Conservation (phyloP, 2,329 filamentous ascomycete genomes). For the Mariannaea sp. region DNA sequence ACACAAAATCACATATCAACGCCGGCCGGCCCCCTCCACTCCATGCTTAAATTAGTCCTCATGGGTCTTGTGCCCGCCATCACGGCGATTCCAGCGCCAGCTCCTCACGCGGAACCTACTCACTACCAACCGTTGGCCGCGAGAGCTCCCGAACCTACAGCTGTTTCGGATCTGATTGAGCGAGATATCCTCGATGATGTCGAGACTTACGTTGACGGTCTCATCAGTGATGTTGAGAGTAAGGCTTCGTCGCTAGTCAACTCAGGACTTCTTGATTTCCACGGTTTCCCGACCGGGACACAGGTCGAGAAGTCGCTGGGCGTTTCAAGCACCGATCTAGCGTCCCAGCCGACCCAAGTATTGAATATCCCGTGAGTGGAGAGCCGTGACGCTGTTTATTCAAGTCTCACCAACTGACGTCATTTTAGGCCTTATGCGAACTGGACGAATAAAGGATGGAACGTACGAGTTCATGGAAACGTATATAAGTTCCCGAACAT, state of each 20-base stretch:
- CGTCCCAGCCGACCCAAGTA: slow-evolving; percentile 69
- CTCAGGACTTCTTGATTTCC: slow-evolving; percentile 69
- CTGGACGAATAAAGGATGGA: slow-evolving; percentile 79
- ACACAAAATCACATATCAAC: too few relatives aligned
- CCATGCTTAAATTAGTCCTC: slow-evolving; percentile 29
- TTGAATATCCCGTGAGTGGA: slow-evolving; percentile 65
- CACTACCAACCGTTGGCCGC: slow-evolving; percentile 17
- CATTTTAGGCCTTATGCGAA: slow-evolving; percentile 68
- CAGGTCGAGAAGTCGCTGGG: slow-evolving; percentile 65
- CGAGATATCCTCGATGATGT: slow-evolving; percentile 49
- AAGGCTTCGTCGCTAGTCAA: slow-evolving; percentile 64
- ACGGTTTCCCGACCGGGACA: slow-evolving; percentile 66
- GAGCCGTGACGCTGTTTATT: too few relatives aligned
- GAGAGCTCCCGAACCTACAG: slow-evolving; percentile 35
- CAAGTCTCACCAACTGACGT: too few relatives aligned
- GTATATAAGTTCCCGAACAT: slow-evolving; percentile 81
- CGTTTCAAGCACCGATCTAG: slow-evolving; percentile 61
- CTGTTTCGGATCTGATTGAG: slow-evolving; percentile 30
- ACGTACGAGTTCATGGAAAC: slow-evolving; percentile 75
- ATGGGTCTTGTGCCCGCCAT: slow-evolving; percentile 32
- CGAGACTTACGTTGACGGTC: slow-evolving; percentile 55
- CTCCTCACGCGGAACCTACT: slow-evolving; percentile 31
- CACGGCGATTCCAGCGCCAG: slow-evolving; percentile 33
- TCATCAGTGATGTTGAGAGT: slow-evolving; percentile 57
- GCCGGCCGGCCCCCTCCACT: too few relatives aligned